phyloP scores from a whole-genome alignment of 331 rosid genomes.

The Pyrus hybrid region DNA sequence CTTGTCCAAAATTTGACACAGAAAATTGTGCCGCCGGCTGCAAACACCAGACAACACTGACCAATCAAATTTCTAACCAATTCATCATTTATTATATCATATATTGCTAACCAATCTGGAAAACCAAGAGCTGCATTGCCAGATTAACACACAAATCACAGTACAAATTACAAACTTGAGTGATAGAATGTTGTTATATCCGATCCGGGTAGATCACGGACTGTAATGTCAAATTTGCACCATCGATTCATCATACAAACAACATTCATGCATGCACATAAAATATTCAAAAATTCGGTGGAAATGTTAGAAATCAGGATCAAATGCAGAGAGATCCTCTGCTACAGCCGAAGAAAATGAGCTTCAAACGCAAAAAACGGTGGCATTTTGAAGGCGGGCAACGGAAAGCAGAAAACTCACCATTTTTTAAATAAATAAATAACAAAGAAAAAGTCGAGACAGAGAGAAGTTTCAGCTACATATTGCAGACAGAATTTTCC shows the following conservation, averaged over 20 bases:
- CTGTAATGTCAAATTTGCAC: not conserved
- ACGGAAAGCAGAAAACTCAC: conserved; percentile 11
- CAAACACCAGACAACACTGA: conserved; percentile 15
- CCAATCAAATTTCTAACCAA: not conserved
- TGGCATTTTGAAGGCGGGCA: not conserved
- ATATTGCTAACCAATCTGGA: not conserved
- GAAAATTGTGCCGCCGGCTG: conserved; percentile 11
- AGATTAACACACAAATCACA: not conserved
- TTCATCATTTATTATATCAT: not conserved
- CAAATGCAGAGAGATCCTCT: not conserved
- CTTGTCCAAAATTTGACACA: conserved; percentile 22
- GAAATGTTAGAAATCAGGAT: not conserved
- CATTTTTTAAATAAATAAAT: not conserved
- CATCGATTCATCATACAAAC: not conserved
- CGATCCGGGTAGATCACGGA: not conserved
- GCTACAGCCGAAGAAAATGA: not conserved
- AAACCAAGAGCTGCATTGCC: not conserved
- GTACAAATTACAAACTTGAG: not conserved
- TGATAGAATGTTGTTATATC: not conserved
- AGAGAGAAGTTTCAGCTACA: not conserved
- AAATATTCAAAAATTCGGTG: not conserved
- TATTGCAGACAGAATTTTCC: not conserved
- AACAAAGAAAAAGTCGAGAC: not conserved
- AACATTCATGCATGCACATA: not conserved
- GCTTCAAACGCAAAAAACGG: not conserved